Evolutionary conservation across 2,329 filamentous ascomycete genomes (phyloP).

Genomic region (Calonectria hongkongensis): DNA sequence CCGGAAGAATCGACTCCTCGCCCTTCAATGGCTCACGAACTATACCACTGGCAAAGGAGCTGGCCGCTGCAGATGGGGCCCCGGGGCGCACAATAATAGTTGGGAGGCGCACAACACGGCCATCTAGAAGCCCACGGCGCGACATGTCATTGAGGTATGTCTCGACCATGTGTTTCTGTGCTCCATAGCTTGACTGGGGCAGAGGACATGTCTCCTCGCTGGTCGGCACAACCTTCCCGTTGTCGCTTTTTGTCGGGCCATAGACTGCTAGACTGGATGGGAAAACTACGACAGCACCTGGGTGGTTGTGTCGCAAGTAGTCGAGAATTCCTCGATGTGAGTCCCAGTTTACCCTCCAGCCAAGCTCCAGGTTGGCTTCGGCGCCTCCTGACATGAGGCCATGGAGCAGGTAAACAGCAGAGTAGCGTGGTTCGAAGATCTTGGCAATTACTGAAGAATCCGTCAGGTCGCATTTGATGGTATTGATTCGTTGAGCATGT

Average conservation of each 20-base stretch:
- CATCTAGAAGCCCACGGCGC: conserved; percentile 74
- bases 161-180: conserved; percentile 78
- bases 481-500: conserved; percentile 50
- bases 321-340: conserved; percentile 72
- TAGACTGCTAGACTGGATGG: conserved; percentile 76
- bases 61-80: conserved; percentile 75
- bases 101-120: conserved; percentile 73
- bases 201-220: conserved; percentile 57
- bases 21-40: conserved; percentile 73
- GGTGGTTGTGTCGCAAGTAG: conserved; percentile 64
- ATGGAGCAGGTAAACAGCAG: conserved; percentile 75
- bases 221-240: conserved; percentile 4
- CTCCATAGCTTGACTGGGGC: conserved; percentile 76
- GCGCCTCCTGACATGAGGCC: conserved; percentile 78
- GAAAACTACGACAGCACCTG: conserved; percentile 73
- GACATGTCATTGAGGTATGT: conserved; percentile 56
- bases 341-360: conserved; percentile 75
- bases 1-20: conserved; percentile 65
- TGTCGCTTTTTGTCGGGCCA: conserved; percentile 56
- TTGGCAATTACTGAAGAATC: conserved; percentile 47
- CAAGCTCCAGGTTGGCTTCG: conserved; percentile 73
- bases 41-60: conserved; percentile 76
- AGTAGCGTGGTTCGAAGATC: conserved; percentile 58
- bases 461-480: conserved; percentile 61
- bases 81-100: conserved; percentile 78